Base-by-base conservation (phyloP, 768 basidiomycete genomes). In the Kwoniella europaea region DNA sequence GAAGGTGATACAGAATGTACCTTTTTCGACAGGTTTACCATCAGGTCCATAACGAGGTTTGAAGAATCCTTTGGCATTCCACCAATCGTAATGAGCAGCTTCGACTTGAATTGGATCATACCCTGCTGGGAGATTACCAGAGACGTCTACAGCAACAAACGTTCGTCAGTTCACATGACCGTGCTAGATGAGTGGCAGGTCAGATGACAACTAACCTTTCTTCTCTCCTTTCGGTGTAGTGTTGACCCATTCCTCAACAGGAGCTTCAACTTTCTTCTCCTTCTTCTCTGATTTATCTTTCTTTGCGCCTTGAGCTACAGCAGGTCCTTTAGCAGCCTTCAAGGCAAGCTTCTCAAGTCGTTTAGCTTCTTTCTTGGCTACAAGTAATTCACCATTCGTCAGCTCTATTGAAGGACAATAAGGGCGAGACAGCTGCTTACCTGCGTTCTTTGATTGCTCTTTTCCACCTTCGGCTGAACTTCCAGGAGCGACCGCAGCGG, bases 41-140 rank as follows among this genome's bases (percentile, higher is more conserved):
- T 91, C 87, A 0, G 86, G 79, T 18, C 74, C 66, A 72, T 73
- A 83, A 1, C 68, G 64, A 3, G 96, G 94, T 74, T 89, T 88
- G 88, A 96, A 97, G 86, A 91, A 96, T 4, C 93, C 95, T 78
- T 94, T 88, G 3, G 89, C 88, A 46, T 89, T 86, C 96, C 96
- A 98, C 97, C 97, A 98, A 77, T 96, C 93, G 77, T 98, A 98
- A 93, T 97, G 98, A 2, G 93, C 90, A 0, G 94, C 87, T 81
- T 98, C 96, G 69, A 98, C 91, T 43, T 92, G 92, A 73, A 92
- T 90, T 9, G 97, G 96, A 82, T 98, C 94, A 85, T 98, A 99
- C 3, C 92, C 92, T n/a, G 88, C 86, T 16, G 92, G 88, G 92
- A 99, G 96, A 3, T 93, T 90, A 70, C 89, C 86, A 1, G 91